Percentiles rank a stretch among this genome's conserved stretches.
These are phyloP conservation scores for Dentipellis fragilis DNA, from an alignment of 768 basidiomycete species.

Conservation along the genomic window DNA sequence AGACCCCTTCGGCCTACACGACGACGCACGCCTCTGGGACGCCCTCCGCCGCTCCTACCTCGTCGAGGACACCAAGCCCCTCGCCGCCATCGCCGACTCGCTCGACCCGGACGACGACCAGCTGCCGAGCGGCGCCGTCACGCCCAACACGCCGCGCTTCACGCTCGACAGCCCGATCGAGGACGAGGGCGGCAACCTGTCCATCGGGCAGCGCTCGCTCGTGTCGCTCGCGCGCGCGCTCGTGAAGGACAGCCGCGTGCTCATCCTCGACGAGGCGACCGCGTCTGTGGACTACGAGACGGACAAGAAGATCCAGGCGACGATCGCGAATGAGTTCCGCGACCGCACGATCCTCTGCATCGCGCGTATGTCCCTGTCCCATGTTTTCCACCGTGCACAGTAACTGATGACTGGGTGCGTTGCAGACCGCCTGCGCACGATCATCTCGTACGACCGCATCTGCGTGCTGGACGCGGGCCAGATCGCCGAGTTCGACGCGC, in stretches of 20 bases:
- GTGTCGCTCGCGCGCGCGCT: conserved; percentile 85
- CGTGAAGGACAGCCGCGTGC: conserved; percentile 75
- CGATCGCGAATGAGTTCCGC: conserved; percentile 75
- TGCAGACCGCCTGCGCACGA: conserved; percentile 74
- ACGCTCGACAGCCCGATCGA: conserved; percentile 78
- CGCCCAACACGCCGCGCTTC: conserved; percentile 36
- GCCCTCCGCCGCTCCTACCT: conserved; percentile 80
- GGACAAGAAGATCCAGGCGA: conserved; percentile 84
- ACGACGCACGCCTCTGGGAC: conserved; percentile 80
- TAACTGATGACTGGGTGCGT: neutral
- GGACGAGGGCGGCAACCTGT: conserved; percentile 79
- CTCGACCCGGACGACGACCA: conserved; percentile 29
- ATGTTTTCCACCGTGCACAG: too few relatives aligned
- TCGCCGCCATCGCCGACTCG: conserved; percentile 17
- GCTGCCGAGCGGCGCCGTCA: conserved; percentile 18
- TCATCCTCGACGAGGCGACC: conserved; percentile 88
- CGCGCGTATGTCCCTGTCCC: conserved; percentile 48
- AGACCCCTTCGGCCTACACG: conserved; percentile 77
- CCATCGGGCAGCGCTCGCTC: conserved; percentile 72
- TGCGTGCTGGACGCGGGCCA: conserved; percentile 77
- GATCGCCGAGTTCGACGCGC: conserved; percentile 83
- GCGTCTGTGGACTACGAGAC: conserved; percentile 89
- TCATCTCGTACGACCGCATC: conserved; percentile 81
- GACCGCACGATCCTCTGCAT: conserved; percentile 84
- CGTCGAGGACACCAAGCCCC: conserved; percentile 38